Percentiles rank a stretch among this genome's conserved stretches.
Conservation (phyloP, 805 yeast species). For the Sugiyamaella qingdaonensis region DNA sequence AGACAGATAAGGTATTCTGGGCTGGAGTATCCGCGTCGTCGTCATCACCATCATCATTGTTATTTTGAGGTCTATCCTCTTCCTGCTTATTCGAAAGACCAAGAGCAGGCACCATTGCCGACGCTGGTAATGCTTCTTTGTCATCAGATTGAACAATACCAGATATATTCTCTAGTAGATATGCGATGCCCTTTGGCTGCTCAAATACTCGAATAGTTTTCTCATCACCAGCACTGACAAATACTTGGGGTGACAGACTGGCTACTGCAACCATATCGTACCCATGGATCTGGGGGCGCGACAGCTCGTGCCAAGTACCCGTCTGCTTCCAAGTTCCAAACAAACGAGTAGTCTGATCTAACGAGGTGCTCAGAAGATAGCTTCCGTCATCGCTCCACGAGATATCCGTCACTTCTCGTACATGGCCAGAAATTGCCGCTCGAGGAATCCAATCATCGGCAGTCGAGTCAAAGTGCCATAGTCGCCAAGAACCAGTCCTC, state of each 20-base stretch:
- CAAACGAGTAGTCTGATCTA: constrained; percentile 90
- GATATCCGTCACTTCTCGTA: constrained; percentile 68
- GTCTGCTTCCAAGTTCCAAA: constrained; percentile 57
- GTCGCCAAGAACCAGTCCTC: constrained; percentile 88
- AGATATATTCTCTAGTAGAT: constrained; percentile 52
- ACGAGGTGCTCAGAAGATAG: constrained; percentile 69
- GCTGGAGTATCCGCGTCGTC: constrained; percentile 29
- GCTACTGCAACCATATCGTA: constrained; percentile 87
- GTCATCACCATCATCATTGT: constrained; percentile 42
- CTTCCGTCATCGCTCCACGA: constrained; percentile 63
- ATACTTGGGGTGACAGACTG: constrained; percentile 54
- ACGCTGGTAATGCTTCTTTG: constrained; percentile 55
- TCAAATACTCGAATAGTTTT: constrained; percentile 85
- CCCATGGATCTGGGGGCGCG: constrained; percentile 98
- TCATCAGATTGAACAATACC: constrained; percentile 33
- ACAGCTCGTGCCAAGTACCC: constrained; percentile 79
- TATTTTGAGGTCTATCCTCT: constrained; percentile 41
- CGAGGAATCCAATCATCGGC: constrained; percentile 29
- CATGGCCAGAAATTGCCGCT: constrained; percentile 72
- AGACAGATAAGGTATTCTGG: constrained; percentile 18
- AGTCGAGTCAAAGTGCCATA: constrained; percentile 50
- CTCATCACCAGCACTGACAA: constrained; percentile 95
- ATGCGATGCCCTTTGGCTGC: constrained; percentile 75
- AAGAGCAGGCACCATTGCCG: constrained; percentile 87
- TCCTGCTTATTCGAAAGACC: constrained; percentile 90